Evolutionary conservation across 1,284 basidiomycete species (phyloP), one percentile per base, ranked within the genome.

Genomic region (Vanrija humicola): DNA sequence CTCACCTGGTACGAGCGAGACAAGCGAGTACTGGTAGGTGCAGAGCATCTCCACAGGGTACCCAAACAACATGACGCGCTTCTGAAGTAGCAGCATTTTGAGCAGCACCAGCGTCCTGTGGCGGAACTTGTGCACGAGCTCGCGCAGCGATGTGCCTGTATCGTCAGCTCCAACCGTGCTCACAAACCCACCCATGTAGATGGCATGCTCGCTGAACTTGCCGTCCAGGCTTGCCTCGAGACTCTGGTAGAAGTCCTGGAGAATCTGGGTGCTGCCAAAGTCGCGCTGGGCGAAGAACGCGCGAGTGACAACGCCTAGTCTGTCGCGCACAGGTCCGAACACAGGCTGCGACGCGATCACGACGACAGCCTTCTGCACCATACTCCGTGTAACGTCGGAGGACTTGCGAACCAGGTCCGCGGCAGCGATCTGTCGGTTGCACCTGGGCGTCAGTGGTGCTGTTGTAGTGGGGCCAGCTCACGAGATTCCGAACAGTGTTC

Each of bases 311-410:
- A 98, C 91, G n/a, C 94, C 92, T 1, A 99, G 81, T 66, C 92
- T 94, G 71, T 97, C 93, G 42, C 71, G 64, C 58, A 75, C 72
- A 8, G 72, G 72, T 9, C 75, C 75, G 70, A 94, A 95, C 1
- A 93, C 83, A 0, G 90, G 90, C 67, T 90, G 90, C 5, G 86
- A 87, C 3, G 91, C 93, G 38, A 98, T 80, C 2, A 98, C 89
- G 0, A 98, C 90, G 4, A 99, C 89, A 0, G 96, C 95, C 73
- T 98, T 99, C 75, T 99, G 95, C 0, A 99, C 95, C 15, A 88
- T 98, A 26, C 89, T 92, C 18, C 95, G 84, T 6, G 95, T 98
- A 9, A 98, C 91, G 67, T 97, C 92, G 15, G 84, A 81, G 25
- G 86, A 84, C 67, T 89, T 89, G 52, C 87, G 85, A 6, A 92